Conservation (phyloP, 352 stramenopile genomes). For the Globisporangium mamillatum region DNA sequence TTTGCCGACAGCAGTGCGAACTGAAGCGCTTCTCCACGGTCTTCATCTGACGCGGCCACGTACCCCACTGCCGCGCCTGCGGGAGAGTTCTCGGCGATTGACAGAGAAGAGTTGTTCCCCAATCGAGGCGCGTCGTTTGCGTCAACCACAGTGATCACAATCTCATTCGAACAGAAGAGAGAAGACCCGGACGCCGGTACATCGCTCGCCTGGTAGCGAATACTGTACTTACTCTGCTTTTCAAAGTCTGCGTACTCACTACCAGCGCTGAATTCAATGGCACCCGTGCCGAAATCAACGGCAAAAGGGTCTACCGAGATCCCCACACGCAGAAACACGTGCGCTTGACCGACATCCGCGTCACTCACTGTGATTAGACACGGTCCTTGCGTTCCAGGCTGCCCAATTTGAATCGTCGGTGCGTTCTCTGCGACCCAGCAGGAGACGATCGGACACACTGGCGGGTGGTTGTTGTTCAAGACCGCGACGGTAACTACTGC, state of each 20-base stretch:
- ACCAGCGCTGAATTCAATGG: constrained; percentile 26
- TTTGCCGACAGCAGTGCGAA: constrained; percentile 17
- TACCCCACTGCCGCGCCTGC: constrained; percentile 15
- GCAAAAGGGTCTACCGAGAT: constrained; percentile 8
- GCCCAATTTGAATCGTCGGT: constrained; percentile 23
- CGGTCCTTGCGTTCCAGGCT: constrained; percentile 30
- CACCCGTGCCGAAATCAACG: constrained; percentile 30
- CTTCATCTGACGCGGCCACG: constrained; percentile 24
- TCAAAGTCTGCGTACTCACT: constrained; percentile 44
- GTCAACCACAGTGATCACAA: constrained; percentile 46
- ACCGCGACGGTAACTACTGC: constrained; percentile 24
- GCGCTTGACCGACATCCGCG: constrained; percentile 34
- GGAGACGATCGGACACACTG: constrained; percentile 37
- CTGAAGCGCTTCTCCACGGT: constrained; percentile 21
- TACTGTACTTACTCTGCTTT: constrained; percentile 27
- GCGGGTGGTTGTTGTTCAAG: constrained; percentile 51
- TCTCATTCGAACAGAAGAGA: constrained; percentile 37
- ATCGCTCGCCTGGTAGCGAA: constrained; percentile 53
- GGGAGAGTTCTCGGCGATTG: constrained; percentile 27
- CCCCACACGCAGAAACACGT: constrained; percentile 48
- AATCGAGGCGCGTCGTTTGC: constrained; percentile 47
- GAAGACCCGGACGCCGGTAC: constrained; percentile 31
- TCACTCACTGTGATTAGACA: constrained; percentile 41
- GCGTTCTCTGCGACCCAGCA: constrained; percentile 63
- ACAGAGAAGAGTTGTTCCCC: constrained; percentile 1